Evolutionary conservation across 108 stramenopile genomes (phyloP).

Genomic region (Nannochloropsis granulata): DNA sequence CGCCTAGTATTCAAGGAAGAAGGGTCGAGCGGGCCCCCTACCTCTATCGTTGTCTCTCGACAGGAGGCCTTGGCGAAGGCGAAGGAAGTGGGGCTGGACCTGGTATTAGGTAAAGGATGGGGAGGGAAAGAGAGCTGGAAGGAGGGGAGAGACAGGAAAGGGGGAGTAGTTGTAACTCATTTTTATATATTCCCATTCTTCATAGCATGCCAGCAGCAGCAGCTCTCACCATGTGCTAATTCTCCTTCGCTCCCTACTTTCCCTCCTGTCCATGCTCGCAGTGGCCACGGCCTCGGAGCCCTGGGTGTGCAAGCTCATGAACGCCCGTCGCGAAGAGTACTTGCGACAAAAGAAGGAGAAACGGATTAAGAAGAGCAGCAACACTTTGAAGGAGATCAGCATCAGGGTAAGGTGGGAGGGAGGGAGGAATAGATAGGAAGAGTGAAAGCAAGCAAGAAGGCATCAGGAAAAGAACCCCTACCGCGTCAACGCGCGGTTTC

Average conservation of each 20-base stretch:
- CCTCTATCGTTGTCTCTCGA: not conserved
- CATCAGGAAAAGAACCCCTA: not conserved
- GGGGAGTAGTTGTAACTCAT: not conserved
- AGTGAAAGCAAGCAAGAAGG: not conserved
- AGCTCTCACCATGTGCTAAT: too few species aligned
- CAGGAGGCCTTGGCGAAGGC: not conserved
- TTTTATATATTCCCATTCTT: not conserved
- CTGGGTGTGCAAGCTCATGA: not conserved
- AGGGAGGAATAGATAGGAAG: not conserved
- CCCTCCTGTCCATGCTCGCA: not conserved
- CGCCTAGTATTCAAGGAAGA: not conserved
- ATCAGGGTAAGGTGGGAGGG: not conserved
- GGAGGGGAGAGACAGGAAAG: not conserved
- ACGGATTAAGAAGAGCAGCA: not conserved
- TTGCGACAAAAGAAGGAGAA: not conserved
- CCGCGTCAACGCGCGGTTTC: too few species aligned
- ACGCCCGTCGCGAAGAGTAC: not conserved
- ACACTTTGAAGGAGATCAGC: not conserved
- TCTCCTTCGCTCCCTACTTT: not conserved
- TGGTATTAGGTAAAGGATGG: not conserved
- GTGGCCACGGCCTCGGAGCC: not conserved
- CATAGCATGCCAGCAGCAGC: not conserved
- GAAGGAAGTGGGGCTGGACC: not conserved
- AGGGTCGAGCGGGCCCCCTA: not conserved
- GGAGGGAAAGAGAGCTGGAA: not conserved